A percentile compares a stretch with the other conserved stretches of the same genome.
Evolutionary conservation across 352 stramenopile genomes (phyloP).

Genomic region (Plasmopara halstedii): DNA sequence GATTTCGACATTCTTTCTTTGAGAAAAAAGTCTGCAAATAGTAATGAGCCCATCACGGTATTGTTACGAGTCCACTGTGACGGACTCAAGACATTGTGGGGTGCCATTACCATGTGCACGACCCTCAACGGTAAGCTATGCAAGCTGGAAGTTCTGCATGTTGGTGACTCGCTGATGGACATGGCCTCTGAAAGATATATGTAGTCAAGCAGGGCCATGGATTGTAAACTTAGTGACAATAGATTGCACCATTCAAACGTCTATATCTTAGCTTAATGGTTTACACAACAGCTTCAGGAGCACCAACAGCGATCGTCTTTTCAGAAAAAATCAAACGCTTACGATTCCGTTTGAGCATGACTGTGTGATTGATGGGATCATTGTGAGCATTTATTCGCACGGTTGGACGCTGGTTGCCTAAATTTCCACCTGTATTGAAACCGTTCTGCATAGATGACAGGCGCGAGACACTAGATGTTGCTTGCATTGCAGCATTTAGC

Average conservation of each 20-base stretch:
- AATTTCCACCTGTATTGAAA: constrained; percentile 16
- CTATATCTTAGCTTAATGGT: too few relatives aligned
- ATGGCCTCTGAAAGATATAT: constrained; percentile 61
- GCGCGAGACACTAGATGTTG: constrained; percentile 37
- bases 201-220: constrained; percentile 2
- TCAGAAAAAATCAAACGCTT: constrained; percentile 66
- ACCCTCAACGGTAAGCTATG: constrained; percentile 52
- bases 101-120: constrained; percentile 70
- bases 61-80: constrained; percentile 54
- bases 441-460: constrained; percentile 45
- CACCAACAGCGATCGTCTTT: constrained; percentile 84
- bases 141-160: constrained; percentile 57
- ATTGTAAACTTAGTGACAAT: neutral
- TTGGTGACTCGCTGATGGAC: constrained; percentile 53
- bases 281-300: constrained; percentile 77
- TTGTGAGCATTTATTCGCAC: constrained; percentile 52
- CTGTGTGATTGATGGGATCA: constrained; percentile 60
- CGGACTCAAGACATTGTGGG: constrained; percentile 50
- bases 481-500: constrained; percentile 70
- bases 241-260: too few relatives aligned
- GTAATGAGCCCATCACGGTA: constrained; percentile 40
- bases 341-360: constrained; percentile 71
- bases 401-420: constrained; percentile 36
- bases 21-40: constrained; percentile 16
- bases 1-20: constrained; percentile 64